phyloP scores from a whole-genome alignment of 2,329 filamentous ascomycete genomes.

The Colletotrichum sp. region DNA sequence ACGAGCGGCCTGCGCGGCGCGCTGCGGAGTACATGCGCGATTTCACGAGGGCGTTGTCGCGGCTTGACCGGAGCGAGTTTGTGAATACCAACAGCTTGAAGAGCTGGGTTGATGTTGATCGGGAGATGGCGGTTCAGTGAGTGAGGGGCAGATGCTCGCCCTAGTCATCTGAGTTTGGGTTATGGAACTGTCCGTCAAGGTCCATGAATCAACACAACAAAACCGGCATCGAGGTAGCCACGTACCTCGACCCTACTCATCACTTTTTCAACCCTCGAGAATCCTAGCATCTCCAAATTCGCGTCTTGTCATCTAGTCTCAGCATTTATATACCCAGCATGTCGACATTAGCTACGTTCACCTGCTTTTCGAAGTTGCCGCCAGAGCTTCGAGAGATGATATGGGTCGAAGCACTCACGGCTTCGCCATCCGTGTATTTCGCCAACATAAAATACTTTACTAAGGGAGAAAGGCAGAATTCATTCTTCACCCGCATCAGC shows the following conservation, averaged over 20 bases:
- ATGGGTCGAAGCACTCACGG: background rate
- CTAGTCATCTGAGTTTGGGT: background rate
- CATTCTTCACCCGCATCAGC: background rate
- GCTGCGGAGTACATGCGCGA: slow-evolving; percentile 32
- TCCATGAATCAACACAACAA: background rate
- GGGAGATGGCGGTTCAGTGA: background rate
- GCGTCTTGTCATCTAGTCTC: background rate
- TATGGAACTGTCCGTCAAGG: background rate
- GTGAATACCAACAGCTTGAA: slow-evolving; percentile 33
- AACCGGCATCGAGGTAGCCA: background rate
- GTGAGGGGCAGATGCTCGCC: no score
- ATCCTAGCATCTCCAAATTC: rapidly evolving
- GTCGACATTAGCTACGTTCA: background rate
- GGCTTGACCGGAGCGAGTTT: slow-evolving; percentile 34
- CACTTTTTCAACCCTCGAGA: background rate
- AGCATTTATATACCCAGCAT: background rate
- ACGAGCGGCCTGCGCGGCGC: slow-evolving; percentile 26
- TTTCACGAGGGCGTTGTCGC: slow-evolving; percentile 29
- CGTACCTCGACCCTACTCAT: background rate
- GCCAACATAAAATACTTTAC: no score
- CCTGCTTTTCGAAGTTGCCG: background rate
- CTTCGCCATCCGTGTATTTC: background rate
- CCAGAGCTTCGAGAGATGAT: background rate
- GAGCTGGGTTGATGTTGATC: slow-evolving; percentile 33
- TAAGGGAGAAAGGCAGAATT: no score